Evolutionary conservation across 2,329 filamentous ascomycete genomes (phyloP), one percentile per base, ranked within the genome.

Genomic region (Beauveria bassiana): DNA sequence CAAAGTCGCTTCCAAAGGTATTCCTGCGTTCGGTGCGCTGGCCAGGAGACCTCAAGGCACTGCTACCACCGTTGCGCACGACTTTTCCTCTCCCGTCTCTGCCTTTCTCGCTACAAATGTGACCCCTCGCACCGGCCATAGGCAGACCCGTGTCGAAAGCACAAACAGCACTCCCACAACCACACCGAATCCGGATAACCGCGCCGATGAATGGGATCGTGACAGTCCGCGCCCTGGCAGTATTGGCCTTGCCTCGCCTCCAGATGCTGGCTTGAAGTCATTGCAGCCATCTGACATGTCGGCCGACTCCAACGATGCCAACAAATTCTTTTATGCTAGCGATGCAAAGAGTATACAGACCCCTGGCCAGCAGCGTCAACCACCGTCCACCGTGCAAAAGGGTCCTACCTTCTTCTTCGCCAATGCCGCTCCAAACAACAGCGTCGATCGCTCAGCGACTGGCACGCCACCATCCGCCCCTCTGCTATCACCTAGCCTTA

Each of bases 301-400:
- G 63, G 57, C 66, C 65, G 64, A 70, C 67, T 72, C 68, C 68
- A 67, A 70, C 22, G 81, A 83, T 57, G 76, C 87, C 46, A 54
- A 59, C 59, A 93, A 91, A 77, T 98, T 98, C 81, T 97, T 99
- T 73, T 93, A 96, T 72, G 95, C 93, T 31, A 91, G 87, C 71
- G 91, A 96, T 67, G 89, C 83, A 45, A 87, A 83, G 67, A 74
- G 78, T 24, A 66, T 69, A 57, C 70, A 72, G 66, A 72, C 68
- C 57, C 68, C 70, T 56, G 22, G 42, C 51, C 69, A 76, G 31
- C 75, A 75, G 38, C 76, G 75, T 20, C 68, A 74, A 46, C 71
- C 72, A 62, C 72, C 70, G 24, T 69, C 72, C n/a, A 70, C 77
- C 4, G 74, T 78, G 22, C 77, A 79, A 45, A 83, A 81, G 66